Percentiles rank a stretch among this genome's conserved stretches.
Evolutionary conservation across 192 early-diverging fungal genomes (phyloP).

Genomic region (Entomortierella lignicola): DNA sequence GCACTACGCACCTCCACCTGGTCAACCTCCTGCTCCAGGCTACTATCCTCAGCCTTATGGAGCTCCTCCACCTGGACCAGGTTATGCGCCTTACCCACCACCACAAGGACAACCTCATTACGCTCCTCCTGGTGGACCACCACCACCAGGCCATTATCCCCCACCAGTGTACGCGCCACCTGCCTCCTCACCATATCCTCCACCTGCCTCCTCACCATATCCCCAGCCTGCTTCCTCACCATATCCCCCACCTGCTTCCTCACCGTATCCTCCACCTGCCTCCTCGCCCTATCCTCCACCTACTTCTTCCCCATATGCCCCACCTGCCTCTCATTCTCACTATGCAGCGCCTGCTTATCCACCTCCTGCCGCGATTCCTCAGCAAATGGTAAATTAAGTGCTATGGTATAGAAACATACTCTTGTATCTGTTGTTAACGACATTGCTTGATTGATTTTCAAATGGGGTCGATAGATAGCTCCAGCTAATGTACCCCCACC

Average conservation of each 20-base stretch:
- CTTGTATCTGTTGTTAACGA: background rate
- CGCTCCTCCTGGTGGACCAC: constrained; percentile 1
- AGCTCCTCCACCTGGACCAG: constrained; percentile 34
- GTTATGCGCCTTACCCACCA: too few relatives aligned
- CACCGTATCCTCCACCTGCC: constrained; percentile 7
- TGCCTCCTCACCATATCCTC: background rate
- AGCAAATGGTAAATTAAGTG: constrained; percentile 43
- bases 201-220: constrained; percentile 14
- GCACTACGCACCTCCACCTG: constrained; percentile 14
- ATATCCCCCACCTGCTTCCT: constrained; percentile 9
- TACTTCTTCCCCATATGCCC: constrained; percentile 3
- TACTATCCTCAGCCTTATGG: constrained; percentile 27
- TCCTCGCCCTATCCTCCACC: constrained; percentile 13
- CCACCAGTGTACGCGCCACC: background rate
- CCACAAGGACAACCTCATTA: constrained; percentile 19
- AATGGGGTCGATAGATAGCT: constrained; percentile 20
- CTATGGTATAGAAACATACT: constrained; percentile 37
- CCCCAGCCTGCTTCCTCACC: constrained; percentile 13
- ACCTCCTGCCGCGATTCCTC: constrained; percentile 11
- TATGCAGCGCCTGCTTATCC: background rate
- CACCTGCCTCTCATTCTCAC: background rate
- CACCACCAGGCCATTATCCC: background rate
- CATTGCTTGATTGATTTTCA: background rate
- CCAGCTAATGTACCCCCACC: constrained; percentile 27
- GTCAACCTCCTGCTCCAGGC: constrained; percentile 15